These are phyloP conservation scores for Penicillium sp. DNA, from an alignment of 2,329 filamentous ascomycete species.

Conservation along the genomic window DNA sequence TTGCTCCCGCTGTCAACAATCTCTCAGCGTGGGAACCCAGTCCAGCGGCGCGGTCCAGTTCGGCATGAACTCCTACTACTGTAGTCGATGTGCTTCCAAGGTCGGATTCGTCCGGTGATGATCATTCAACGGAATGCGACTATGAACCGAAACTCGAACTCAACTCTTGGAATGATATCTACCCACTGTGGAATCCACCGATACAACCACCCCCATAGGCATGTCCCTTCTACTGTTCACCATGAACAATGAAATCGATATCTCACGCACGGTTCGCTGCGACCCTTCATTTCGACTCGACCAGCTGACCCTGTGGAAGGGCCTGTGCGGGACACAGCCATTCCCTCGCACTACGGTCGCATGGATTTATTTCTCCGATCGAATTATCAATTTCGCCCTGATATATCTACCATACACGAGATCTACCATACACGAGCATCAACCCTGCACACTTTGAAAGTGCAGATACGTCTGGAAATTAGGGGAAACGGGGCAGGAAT, in stretches of 20 bases:
- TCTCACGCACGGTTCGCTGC: background rate
- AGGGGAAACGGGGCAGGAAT: background rate
- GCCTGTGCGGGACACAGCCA: background rate
- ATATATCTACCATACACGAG: background rate
- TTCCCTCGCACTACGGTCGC: background rate
- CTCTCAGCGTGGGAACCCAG: constrained; percentile 42
- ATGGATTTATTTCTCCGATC: background rate
- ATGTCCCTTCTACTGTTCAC: background rate
- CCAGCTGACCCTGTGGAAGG: background rate
- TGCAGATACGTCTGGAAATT: background rate
- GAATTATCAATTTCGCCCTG: background rate
- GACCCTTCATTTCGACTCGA: background rate
- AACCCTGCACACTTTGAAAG: background rate
- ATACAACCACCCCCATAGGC: background rate
- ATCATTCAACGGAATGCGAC: background rate
- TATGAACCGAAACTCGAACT: background rate
- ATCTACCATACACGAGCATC: background rate
- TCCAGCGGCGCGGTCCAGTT: constrained; percentile 45
- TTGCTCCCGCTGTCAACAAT: constrained; percentile 50
- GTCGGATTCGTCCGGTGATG: constrained; percentile 44
- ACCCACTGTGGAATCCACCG: background rate
- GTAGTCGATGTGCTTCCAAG: constrained; percentile 46
- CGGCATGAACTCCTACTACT: constrained; percentile 53
- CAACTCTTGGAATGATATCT: background rate
- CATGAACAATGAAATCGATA: background rate